phyloP scores from a whole-genome alignment of 2,329 filamentous ascomycete species.

The Aspergillus sp. region DNA sequence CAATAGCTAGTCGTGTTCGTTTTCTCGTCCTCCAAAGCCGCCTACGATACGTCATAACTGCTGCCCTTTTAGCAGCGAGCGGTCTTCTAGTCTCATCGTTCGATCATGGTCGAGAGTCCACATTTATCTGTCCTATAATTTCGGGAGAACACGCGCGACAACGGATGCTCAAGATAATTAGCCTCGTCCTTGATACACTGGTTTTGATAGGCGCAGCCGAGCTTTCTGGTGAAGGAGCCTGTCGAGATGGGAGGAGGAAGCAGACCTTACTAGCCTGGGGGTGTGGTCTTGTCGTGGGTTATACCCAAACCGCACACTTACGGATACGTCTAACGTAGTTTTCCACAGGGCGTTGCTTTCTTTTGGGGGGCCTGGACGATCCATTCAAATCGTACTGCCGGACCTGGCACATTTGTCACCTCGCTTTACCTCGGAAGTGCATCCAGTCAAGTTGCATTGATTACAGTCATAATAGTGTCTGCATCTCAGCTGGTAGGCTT shows the following conservation, averaged over 20 bases:
- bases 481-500: slow-evolving; percentile 42
- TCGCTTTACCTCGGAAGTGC: slow-evolving; percentile 40
- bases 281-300: slow-evolving; percentile 31
- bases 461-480: slow-evolving; percentile 34
- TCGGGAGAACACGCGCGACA: slow-evolving; percentile 34
- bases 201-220: slow-evolving; percentile 39
- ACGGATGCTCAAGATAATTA: slow-evolving; percentile 39
- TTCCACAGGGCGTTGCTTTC: slow-evolving; percentile 33
- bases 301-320: not conserved
- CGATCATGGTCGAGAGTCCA: slow-evolving; percentile 41
- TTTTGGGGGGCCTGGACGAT: slow-evolving; percentile 37
- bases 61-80: slow-evolving; percentile 39
- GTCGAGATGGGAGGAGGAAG: slow-evolving; percentile 25
- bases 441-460: slow-evolving; percentile 35
- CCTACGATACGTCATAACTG: slow-evolving; percentile 40
- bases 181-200: slow-evolving; percentile 41
- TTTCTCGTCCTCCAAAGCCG: slow-evolving; percentile 33
- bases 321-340: not conserved
- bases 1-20: slow-evolving; percentile 33
- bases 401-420: slow-evolving; percentile 41
- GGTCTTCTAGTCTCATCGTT: slow-evolving; percentile 38
- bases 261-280: slow-evolving; percentile 29
- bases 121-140: slow-evolving; percentile 50
- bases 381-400: slow-evolving; percentile 34
- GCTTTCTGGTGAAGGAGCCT: slow-evolving; percentile 22